Evolutionary conservation across 1,284 basidiomycete species (phyloP), one percentile per base, ranked within the genome.

Genomic region (Termitomyces sp.): DNA sequence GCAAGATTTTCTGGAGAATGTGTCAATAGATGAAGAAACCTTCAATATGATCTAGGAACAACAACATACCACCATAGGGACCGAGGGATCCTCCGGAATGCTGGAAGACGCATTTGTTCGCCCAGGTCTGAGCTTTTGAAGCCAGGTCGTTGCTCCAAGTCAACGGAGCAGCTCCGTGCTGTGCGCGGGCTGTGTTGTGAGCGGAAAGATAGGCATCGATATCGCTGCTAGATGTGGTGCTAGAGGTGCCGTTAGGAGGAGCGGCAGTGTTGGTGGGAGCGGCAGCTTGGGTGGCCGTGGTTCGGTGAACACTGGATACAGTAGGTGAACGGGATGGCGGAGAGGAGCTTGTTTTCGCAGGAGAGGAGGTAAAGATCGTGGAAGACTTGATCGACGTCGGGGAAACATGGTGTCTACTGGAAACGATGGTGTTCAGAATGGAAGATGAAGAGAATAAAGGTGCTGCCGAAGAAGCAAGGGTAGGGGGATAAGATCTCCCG

Each of bases 51-150:
- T 40, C 33, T 36, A 26, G 26, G 26, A 45, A 36, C 55, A 28
- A 54, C 74, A 19, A 54, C 74, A 19, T 60, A 83, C 82, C 82
- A 62, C 86, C 85, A 59, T 74, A 80, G 7, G 76, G 71, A 7
- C 85, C 85, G 44, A 86, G 76, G 28, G 71, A 66, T 42, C 84
- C 84, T 28, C 79, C 79, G 21, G 84, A 86, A 64, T 89, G 86
- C 61, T 81, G 28, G 67, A 84, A 86, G 5, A 73, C 65, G 61
- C 86, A 88, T 19, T 70, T 67, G 61, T 83, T 76, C 2, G 84
- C 83, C 86, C 86, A 88, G 56, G 76, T 59, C 65, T 84, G 81
- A 30, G 86, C 86, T 55, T 78, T 78, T 19, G 63, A 61, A 3
- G 83, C 81, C 33, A 84, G 67, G 8, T 70, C 66, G 49, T 81